A percentile compares a stretch with the other conserved stretches of the same genome.
These are phyloP conservation scores for Phylloporus gajari DNA, from an alignment of 1,284 basidiomycete species.

Conservation along the genomic window DNA sequence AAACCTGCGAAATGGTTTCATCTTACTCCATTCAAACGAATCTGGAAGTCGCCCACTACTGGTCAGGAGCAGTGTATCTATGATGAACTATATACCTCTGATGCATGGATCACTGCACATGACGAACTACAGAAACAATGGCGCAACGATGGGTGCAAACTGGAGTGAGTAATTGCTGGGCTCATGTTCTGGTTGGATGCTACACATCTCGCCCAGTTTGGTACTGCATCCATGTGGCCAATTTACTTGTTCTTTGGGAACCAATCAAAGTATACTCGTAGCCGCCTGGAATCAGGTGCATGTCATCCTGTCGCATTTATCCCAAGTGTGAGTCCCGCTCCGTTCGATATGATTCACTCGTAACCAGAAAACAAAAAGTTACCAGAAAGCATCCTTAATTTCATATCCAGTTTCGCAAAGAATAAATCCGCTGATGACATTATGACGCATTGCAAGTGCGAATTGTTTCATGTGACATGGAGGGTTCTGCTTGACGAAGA, in stretches of 20 bases:
- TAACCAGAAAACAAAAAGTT: constrained; percentile 17
- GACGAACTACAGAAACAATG: constrained; percentile 31
- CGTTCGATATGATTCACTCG: neutral
- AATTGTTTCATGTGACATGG: constrained; percentile 49
- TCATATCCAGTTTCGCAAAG: constrained; percentile 37
- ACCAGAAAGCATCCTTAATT: constrained; percentile 41
- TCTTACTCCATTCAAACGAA: constrained; percentile 17
- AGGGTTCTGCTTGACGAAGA: constrained; percentile 40
- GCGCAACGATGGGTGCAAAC: constrained; percentile 21
- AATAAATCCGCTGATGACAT: constrained; percentile 32
- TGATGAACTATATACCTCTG: constrained; percentile 25
- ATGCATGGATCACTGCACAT: constrained; percentile 29
- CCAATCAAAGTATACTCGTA: constrained; percentile 48
- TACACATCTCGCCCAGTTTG: constrained; percentile 51
- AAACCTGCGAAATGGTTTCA: constrained; percentile 17
- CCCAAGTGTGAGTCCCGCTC: constrained; percentile 36
- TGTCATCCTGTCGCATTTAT: constrained; percentile 50
- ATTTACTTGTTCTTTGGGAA: constrained; percentile 50
- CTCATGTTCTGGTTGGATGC: constrained; percentile 52
- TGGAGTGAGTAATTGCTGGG: constrained; percentile 37
- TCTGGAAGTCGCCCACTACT: constrained; percentile 14
- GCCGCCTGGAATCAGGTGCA: constrained; percentile 30
- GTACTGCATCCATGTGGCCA: constrained; percentile 49
- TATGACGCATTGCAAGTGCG: constrained; percentile 41
- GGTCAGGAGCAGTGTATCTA: constrained; percentile 17